These are phyloP conservation scores for Talaromyces sp. DNA, from an alignment of 2,329 filamentous ascomycete species.

Conservation along the genomic window DNA sequence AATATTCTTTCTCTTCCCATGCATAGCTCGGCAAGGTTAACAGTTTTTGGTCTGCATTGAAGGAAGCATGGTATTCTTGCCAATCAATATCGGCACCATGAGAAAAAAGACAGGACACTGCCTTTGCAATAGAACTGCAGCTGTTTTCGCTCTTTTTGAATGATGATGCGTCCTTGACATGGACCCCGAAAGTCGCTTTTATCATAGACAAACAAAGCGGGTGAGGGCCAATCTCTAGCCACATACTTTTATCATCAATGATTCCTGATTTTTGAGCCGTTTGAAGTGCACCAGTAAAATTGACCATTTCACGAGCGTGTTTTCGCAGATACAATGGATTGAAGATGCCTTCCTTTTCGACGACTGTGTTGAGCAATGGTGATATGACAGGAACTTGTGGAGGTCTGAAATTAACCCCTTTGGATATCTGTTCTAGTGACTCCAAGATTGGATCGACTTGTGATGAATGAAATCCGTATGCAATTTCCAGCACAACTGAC, in stretches of 20 bases:
- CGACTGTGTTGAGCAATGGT: slow-evolving; percentile 37
- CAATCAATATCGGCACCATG: slow-evolving; percentile 59
- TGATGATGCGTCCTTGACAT: neutral
- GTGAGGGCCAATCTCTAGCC: slow-evolving; percentile 5
- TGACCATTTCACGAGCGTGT: slow-evolving; percentile 31
- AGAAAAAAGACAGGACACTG: neutral
- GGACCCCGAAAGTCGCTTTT: neutral
- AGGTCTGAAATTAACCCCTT: slow-evolving; percentile 13
- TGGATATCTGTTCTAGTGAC: slow-evolving; percentile 25
- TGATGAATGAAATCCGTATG: slow-evolving; percentile 48
- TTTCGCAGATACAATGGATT: slow-evolving; percentile 58
- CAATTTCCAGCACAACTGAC: slow-evolving; percentile 51
- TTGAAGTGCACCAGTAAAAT: slow-evolving; percentile 1
- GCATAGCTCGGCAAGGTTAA: slow-evolving; percentile 56
- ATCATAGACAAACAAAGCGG: neutral
- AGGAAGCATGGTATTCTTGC: slow-evolving; percentile 61
- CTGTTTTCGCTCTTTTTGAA: neutral
- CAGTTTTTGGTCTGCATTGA: slow-evolving; percentile 21
- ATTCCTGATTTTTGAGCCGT: neutral
- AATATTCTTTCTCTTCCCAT: slow-evolving; percentile 56
- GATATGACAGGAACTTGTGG: slow-evolving; percentile 32
- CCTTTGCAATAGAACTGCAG: neutral
- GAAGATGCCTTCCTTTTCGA: slow-evolving; percentile 23
- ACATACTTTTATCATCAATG: neutral
- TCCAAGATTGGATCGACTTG: slow-evolving; percentile 20